A percentile compares a stretch with the other conserved stretches of the same genome.
phyloP scores from a whole-genome alignment of 441 rosid genomes.

The Omphalea diandra region DNA sequence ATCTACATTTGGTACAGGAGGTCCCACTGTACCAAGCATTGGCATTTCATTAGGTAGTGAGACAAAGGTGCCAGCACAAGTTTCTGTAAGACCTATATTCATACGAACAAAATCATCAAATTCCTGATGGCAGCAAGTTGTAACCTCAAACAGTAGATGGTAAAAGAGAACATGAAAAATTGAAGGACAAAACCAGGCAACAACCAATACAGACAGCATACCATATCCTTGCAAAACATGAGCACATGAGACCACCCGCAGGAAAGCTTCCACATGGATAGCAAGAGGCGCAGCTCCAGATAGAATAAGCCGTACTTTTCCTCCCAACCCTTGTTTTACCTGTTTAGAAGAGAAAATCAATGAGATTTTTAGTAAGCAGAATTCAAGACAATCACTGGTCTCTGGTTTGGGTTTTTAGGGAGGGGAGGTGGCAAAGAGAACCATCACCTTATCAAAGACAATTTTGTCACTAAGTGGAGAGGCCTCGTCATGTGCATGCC shows the following conservation, averaged over 20 bases:
- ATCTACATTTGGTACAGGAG: slow-evolving; percentile 94
- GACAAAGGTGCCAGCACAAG: slow-evolving; percentile 93
- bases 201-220: slow-evolving; percentile 24
- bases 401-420: background rate
- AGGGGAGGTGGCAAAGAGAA: background rate
- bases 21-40: slow-evolving; percentile 95
- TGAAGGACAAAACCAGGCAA: background rate
- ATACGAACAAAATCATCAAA: slow-evolving; percentile 13
- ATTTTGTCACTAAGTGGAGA: slow-evolving; percentile 81
- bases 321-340: slow-evolving; percentile 93
- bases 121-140: background rate
- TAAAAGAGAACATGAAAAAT: background rate
- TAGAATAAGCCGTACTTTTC: slow-evolving; percentile 74
- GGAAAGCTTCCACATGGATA: slow-evolving; percentile 76
- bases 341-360: slow-evolving; percentile 29
- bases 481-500: slow-evolving; percentile 59
- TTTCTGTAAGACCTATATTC: slow-evolving; percentile 84
- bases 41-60: slow-evolving; percentile 73
- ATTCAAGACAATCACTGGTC: background rate
- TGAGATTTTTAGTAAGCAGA: slow-evolving; percentile 11
- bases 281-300: slow-evolving; percentile 98
- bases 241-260: slow-evolving; percentile 90
- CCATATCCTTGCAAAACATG: slow-evolving; percentile 99
- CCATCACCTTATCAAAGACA: slow-evolving; percentile 82
- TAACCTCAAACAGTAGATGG: background rate